Evolutionary conservation across 176 grass and related monocot genomes (phyloP), one percentile per base, ranked within the genome.

Genomic region (Poa pratensis): DNA sequence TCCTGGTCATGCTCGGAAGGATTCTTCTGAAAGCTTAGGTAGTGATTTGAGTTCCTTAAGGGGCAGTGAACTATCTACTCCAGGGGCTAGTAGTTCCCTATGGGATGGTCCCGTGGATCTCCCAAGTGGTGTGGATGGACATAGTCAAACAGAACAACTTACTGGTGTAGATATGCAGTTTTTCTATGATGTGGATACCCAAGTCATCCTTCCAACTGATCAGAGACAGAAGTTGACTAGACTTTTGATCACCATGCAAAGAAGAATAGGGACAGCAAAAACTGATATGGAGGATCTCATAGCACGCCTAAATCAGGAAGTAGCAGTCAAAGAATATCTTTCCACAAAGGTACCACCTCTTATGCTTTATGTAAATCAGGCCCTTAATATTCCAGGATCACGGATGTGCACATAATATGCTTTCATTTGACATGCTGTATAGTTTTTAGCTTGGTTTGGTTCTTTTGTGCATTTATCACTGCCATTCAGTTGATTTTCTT

Each of bases 211-310:
- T 89, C 97, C 97, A 50, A 75, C 78, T 78, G 97, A 99, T 92
- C 90, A 99, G 82, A 94, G 83, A 75, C 82, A 89, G 66, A 99
- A 92, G 74, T 83, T 99, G 72, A 87, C 78, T 84, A 99, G 94
- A 90, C 86, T 92, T 91, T 84, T 99, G 62, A 43, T 94, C 79
- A 99, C 82, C 32, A 74, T 99, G 88, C 90, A 94, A 90, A 83
- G 86, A 85, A 99, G 97, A 85, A 84, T 89, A 66, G 88, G 71
- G 69, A 99, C 97, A 43, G 59, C 90, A 88, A 99, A 92, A 89
- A 94, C 86, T 20, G 97, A 99, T 83, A 96, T 96, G 97, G 97
- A 99, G 79, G 94, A 99, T 99, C 92, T 99, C 75, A 99, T 96
- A 85, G 90, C 94, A 87, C 82, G 97, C 71, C 57, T 99, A 86